Percentiles rank a stretch among this genome's conserved stretches.
Conservation (phyloP, 2,329 filamentous ascomycete genomes). For the Trichothecium sympodiale region DNA sequence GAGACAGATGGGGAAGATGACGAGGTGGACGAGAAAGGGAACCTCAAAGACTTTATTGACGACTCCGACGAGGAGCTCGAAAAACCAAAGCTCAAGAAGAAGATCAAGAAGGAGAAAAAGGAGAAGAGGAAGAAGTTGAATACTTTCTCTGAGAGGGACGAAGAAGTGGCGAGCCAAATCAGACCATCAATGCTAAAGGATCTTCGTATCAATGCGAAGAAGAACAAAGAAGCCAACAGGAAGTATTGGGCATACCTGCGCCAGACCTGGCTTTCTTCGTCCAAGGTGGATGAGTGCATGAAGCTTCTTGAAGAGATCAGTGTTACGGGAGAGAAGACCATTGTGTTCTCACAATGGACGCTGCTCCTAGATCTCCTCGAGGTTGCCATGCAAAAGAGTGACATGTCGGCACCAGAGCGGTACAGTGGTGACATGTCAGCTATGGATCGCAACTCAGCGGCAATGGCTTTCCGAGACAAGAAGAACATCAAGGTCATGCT, state of each 20-base stretch:
- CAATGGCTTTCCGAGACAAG: constrained; percentile 54
- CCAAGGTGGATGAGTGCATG: constrained; percentile 72
- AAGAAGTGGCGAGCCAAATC: constrained; percentile 17
- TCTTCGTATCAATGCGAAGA: constrained; percentile 55
- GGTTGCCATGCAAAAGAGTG: constrained; percentile 51
- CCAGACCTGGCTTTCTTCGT: constrained; percentile 62
- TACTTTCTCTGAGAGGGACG: not conserved
- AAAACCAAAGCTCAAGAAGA: constrained; percentile 21
- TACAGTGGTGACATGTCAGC: constrained; percentile 76
- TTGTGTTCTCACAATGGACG: constrained; percentile 73
- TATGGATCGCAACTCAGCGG: constrained; percentile 54
- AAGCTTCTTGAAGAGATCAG: constrained; percentile 58
- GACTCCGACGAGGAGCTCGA: constrained; percentile 20
- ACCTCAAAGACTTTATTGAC: constrained; percentile 43
- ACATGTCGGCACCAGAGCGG: constrained; percentile 51
- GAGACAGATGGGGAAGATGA: constrained; percentile 19
- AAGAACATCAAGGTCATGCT: constrained; percentile 63
- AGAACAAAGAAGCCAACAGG: constrained; percentile 52
- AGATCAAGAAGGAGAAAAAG: constrained; percentile 20
- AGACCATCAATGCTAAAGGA: constrained; percentile 46
- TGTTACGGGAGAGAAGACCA: constrained; percentile 54
- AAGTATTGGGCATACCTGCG: constrained; percentile 60
- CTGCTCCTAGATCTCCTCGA: constrained; percentile 63
- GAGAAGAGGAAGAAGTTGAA: constrained; percentile 26
- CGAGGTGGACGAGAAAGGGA: constrained; percentile 19